Conservation (phyloP, 176 grass and related monocot genomes). For the Raddia distichophylla region DNA sequence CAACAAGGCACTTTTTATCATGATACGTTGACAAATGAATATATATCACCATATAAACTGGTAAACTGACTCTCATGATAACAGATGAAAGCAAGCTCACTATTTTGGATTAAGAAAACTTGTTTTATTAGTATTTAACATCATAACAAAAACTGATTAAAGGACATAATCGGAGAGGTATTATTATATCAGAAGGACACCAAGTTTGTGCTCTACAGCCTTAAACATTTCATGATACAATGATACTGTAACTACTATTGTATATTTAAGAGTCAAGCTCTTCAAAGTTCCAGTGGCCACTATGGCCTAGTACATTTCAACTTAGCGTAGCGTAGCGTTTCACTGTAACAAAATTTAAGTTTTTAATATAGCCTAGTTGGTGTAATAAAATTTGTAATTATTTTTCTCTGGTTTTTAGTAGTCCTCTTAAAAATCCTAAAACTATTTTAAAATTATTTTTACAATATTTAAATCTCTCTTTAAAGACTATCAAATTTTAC, state of each 20-base stretch:
- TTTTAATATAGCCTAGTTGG: too few species aligned
- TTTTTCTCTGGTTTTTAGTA: too few species aligned
- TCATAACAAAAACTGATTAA: not conserved
- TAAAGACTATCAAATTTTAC: too few species aligned
- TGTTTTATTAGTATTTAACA: not conserved
- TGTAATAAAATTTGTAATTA: too few species aligned
- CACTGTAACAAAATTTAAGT: too few species aligned
- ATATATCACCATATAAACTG: not conserved
- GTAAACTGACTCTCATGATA: not conserved
- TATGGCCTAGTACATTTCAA: too few species aligned
- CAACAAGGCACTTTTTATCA: not conserved
- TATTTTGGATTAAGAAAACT: conserved; percentile 24
- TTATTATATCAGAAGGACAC: not conserved
- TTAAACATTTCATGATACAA: not conserved
- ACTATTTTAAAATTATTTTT: too few species aligned
- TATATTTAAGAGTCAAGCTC: not conserved
- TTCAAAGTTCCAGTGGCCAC: too few species aligned
- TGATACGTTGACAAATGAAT: not conserved
- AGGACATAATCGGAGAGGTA: not conserved
- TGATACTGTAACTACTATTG: not conserved
- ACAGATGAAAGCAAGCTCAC: not conserved
- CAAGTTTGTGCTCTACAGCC: not conserved
- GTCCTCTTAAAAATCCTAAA: too few species aligned
- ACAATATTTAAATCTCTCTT: too few species aligned
- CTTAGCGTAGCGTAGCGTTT: too few species aligned